Evolutionary conservation across 768 basidiomycete genomes (phyloP), one percentile per base, ranked within the genome.

Genomic region (Boletellus ananas): DNA sequence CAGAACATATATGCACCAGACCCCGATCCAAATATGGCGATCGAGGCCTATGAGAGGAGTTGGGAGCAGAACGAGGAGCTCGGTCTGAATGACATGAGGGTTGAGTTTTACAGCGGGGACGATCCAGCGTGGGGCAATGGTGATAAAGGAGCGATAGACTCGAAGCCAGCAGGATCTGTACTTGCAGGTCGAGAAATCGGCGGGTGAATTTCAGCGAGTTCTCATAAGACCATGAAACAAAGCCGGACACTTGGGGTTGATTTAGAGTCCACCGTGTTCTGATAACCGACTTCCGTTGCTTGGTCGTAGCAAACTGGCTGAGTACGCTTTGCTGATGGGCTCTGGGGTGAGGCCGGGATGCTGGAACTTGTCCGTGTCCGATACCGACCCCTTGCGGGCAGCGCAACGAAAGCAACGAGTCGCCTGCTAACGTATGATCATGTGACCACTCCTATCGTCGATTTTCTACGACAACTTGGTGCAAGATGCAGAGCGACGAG

Each of bases 1-100:
- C 96, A 99, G 67, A 96, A 93, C 66, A 60, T 94, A n/a, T 97
- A 95, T 64, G 95, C 96, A 0, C 96, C 96, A 4, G 95, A 99
- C 63, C 84, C 90, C 0, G 95, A 98, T 63, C 95, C 95, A 1
- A 93, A 94, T 61, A 91, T 99, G 89, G 75, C 68, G 27, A 78
- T 89, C 45, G 90, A 87, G 64, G 64, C 68, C 49, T 99, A 98
- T 62, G 89, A 94, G 35, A 76, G 96, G 43, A 82, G 83, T 4
- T 89, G 79, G 73, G 81, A 91, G 38, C 93, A 99, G 74, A 94
- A 99, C 59, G 96, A 98, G 65, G 91, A 93, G 43, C 74, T 98
- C 13, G 96, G 95, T 5, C 66, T 99, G 63, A 92, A 93, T 58
- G 90, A 92, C 59, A 93, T 93, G 66, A 83, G 84, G 58, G 86